Evolutionary conservation across 108 stramenopile species (phyloP), one percentile per base, ranked within the genome.

Genomic region (Nitzschia sp.): DNA sequence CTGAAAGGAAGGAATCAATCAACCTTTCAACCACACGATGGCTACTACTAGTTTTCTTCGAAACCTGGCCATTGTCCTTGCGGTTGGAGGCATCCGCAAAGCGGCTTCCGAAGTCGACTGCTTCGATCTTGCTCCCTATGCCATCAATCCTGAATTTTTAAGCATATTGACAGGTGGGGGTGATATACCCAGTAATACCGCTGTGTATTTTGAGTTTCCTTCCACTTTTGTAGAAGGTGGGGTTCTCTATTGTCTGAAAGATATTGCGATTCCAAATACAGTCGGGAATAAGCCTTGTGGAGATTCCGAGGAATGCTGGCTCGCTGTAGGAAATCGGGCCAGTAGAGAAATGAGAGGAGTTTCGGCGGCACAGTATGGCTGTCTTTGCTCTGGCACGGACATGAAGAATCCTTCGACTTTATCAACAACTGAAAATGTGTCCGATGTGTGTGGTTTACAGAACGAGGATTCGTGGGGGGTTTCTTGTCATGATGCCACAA

Each of bases 151-250:
- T 8, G 38, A 35, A 11, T 8, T 4, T 22, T 25, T 61, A 3
- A 23, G 21, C 21, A 21, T 22, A 3, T 27, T 61, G 4, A n/a
- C 13, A 15, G 13, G 23, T 36, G 36, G 35, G 6, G 59, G 38
- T 16, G n/a, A 41, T 41, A 21, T 61, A 15, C 36, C 16, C 33
- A 61, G 22, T 21, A 22, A 61, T 44, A 35, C 23, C 9, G n/a
- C 59, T 22, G 36, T 41, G 38, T 41, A 41, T 41, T 61, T 61
- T 44, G 15, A 35, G 9, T 21, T 61, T 61, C 59, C 59, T 3
- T 41, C 36, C 15, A 11, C 16, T 3, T 41, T 19, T 35, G 36
- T 41, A 41, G 4, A 6, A 8, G 59, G 23, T 16, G 30, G 6
- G 15, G 33, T 22, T 4, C 21, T 15, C 9, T 61, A 41, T 61